phyloP scores from a whole-genome alignment of 208 protist species.

The Trypanosoma congolense region DNA sequence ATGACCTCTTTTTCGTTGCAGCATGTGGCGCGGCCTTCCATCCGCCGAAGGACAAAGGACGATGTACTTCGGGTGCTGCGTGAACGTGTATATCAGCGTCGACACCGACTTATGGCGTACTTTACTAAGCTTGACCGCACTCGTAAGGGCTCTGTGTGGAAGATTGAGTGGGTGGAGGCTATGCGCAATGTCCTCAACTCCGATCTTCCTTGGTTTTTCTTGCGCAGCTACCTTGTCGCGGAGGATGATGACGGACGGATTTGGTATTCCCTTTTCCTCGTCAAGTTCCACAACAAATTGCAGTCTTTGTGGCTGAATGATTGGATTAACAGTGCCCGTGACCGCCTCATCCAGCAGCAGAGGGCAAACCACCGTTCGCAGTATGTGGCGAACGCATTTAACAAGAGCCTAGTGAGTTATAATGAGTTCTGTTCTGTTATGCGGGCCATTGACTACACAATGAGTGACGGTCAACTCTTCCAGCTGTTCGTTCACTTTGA shows the following conservation, averaged over 20 bases:
- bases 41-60: slow-evolving; percentile 65
- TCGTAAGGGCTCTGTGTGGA: slow-evolving; percentile 87
- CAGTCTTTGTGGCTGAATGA: slow-evolving; percentile 63
- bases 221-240: slow-evolving; percentile 73
- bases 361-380: slow-evolving; percentile 73
- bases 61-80: slow-evolving; percentile 80
- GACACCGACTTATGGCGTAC: slow-evolving; percentile 80
- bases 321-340: slow-evolving; percentile 57
- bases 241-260: slow-evolving; percentile 68
- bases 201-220: slow-evolving; percentile 85
- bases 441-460: slow-evolving; percentile 79
- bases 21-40: slow-evolving; percentile 15
- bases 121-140: slow-evolving; percentile 86
- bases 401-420: slow-evolving; percentile 73
- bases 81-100: slow-evolving; percentile 77
- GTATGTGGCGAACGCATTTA: slow-evolving; percentile 67
- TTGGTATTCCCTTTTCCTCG: slow-evolving; percentile 70
- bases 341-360: slow-evolving; percentile 71
- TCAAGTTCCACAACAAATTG: slow-evolving; percentile 69
- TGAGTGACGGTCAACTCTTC: slow-evolving; percentile 77
- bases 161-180: slow-evolving; percentile 87
- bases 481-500: slow-evolving; percentile 81
- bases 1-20: slow-evolving; percentile 26
- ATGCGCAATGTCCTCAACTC: slow-evolving; percentile 85
- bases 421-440: slow-evolving; percentile 86